phyloP scores from a whole-genome alignment of 2,329 filamentous ascomycete species.

The Dendryphion nanum region DNA sequence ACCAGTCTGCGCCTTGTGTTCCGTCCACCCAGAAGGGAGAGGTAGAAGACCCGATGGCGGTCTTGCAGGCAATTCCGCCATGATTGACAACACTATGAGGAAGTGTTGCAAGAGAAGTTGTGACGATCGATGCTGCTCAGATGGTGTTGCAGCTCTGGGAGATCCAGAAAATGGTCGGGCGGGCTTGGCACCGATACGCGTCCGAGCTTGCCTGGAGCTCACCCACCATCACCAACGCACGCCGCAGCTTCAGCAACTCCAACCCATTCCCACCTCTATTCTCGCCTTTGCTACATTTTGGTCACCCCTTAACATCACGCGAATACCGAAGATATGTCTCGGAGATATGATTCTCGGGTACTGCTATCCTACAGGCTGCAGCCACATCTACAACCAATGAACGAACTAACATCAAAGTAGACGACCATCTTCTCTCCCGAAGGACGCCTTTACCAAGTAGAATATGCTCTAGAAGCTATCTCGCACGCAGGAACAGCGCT shows the following conservation, averaged over 20 bases:
- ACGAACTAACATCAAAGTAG: constrained; percentile 46
- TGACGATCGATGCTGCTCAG: constrained; percentile 2
- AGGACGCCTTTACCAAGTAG: constrained; percentile 96
- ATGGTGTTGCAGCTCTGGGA: constrained; percentile 15
- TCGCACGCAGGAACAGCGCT: constrained; percentile 97
- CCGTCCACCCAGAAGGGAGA: constrained; percentile 82
- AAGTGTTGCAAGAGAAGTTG: neutral
- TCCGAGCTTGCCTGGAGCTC: constrained; percentile 41
- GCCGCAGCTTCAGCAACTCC: constrained; percentile 18
- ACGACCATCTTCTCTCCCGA: constrained; percentile 99
- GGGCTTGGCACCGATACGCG: constrained; percentile 26
- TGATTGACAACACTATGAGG: constrained; percentile 4
- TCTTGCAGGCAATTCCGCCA: constrained; percentile 30
- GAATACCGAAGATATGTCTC: constrained; percentile 66
- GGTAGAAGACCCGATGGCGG: constrained; percentile 48
- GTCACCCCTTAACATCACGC: neutral
- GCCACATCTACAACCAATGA: constrained; percentile 17
- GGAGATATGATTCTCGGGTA: constrained; percentile 96
- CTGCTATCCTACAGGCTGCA: constrained; percentile 36
- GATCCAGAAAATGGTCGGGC: constrained; percentile 25
- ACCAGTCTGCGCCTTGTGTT: constrained; percentile 83
- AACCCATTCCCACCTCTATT: constrained; percentile 6
- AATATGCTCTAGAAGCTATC: constrained; percentile 98
- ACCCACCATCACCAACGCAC: constrained; percentile 24
- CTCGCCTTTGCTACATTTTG: neutral